Conservation (phyloP, 805 yeast genomes). For the Candida sphagnicola region DNA sequence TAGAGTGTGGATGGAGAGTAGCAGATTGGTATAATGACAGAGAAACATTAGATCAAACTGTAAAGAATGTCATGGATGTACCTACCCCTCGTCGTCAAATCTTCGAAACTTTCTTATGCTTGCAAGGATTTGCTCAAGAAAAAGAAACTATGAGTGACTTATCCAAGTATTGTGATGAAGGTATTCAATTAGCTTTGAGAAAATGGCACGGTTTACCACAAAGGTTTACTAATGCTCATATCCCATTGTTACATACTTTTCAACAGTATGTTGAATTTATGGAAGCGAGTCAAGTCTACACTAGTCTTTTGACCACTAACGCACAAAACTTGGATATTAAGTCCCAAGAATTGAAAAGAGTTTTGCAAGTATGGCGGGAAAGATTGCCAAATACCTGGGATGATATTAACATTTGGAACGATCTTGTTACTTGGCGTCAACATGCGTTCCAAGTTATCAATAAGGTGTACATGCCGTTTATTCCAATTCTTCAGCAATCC, state of each 20-base stretch:
- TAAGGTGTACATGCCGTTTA: slow-evolving; percentile 88
- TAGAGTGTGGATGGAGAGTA: slow-evolving; percentile 99
- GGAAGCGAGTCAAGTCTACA: slow-evolving; percentile 94
- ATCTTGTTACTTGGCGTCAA: slow-evolving; percentile 96
- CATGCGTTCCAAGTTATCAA: slow-evolving; percentile 96
- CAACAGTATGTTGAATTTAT: slow-evolving; percentile 96
- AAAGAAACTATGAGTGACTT: slow-evolving; percentile 82
- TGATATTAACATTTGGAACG: slow-evolving; percentile 97
- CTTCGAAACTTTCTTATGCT: slow-evolving; percentile 87
- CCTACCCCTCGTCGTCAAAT: slow-evolving; percentile 97
- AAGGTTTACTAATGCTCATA: slow-evolving; percentile 74
- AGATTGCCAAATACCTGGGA: slow-evolving; percentile 96
- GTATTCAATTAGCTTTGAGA: slow-evolving; percentile 84
- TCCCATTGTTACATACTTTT: slow-evolving; percentile 86
- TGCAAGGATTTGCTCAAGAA: slow-evolving; percentile 92
- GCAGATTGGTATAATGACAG: slow-evolving; percentile 97
- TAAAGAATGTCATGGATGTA: slow-evolving; percentile 95
- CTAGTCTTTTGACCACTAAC: slow-evolving; percentile 81
- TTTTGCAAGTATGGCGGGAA: slow-evolving; percentile 96
- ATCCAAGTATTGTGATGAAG: slow-evolving; percentile 87
- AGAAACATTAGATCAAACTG: slow-evolving; percentile 91
- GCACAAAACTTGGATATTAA: slow-evolving; percentile 90
- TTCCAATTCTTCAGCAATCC: slow-evolving; percentile 74
- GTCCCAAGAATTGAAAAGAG: slow-evolving; percentile 91
- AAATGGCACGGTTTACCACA: slow-evolving; percentile 93